Conservation (phyloP, 768 basidiomycete species). For the Agaricus sinodeliciosus region DNA sequence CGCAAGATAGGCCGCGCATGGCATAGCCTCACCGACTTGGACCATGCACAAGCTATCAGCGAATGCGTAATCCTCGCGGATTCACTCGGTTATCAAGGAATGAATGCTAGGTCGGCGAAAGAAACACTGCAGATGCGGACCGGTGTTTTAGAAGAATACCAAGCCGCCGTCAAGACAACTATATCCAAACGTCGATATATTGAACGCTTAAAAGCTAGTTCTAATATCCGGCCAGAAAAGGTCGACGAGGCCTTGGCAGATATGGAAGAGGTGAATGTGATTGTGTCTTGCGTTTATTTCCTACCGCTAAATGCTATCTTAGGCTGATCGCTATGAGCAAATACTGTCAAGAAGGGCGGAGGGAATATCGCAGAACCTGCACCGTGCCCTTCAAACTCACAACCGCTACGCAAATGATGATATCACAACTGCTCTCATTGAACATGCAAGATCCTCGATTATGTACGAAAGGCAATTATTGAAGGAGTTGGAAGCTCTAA, state of each 20-base stretch:
- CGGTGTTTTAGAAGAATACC: conserved; percentile 89
- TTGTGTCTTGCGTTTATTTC: conserved; percentile 7
- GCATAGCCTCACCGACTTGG: conserved; percentile 84
- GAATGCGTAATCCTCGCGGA: conserved; percentile 97
- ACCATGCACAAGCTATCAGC: conserved; percentile 86
- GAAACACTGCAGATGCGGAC: conserved; percentile 89
- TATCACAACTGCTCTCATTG: conserved; percentile 81
- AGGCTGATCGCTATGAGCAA: conserved; percentile 91
- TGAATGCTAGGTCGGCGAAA: conserved; percentile 96
- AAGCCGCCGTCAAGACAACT: conserved; percentile 85
- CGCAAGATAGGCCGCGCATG: conserved; percentile 82
- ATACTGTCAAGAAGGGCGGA: conserved; percentile 79
- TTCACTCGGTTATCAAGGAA: conserved; percentile 90
- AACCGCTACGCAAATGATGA: conserved; percentile 87
- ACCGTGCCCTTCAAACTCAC: conserved; percentile 79
- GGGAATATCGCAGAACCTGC: conserved; percentile 91
- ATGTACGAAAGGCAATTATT: conserved; percentile 88
- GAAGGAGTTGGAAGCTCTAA: conserved; percentile 81
- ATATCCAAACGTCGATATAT: conserved; percentile 92
- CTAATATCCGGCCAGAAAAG: conserved; percentile 76
- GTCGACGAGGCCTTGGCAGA: conserved; percentile 92
- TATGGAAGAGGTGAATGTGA: conserved; percentile 68
- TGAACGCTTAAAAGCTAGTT: conserved; percentile 80
- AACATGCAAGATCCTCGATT: conserved; percentile 87
- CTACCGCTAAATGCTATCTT: conserved; percentile 7